These are phyloP conservation scores for Ensete glaucum DNA, from an alignment of 176 grass and related monocot species.

Conservation along the genomic window DNA sequence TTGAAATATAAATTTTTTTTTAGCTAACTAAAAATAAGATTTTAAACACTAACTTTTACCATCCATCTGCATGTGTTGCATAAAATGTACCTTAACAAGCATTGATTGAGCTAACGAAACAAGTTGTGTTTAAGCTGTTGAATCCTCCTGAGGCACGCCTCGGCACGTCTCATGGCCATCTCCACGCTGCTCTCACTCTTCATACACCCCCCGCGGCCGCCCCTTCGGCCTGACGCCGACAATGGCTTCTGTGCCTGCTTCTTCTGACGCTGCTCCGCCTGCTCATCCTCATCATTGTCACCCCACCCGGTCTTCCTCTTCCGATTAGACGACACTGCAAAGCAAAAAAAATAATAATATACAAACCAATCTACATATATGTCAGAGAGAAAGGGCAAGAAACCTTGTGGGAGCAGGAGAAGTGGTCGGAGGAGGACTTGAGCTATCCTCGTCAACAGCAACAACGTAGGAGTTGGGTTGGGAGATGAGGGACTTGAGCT, in stretches of 20 bases:
- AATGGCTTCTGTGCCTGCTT: too few species aligned
- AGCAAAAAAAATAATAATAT: background rate
- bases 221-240: background rate
- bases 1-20: too few species aligned
- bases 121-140: conserved; percentile 47
- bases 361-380: background rate
- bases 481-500: conserved; percentile 58
- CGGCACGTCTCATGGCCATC: conserved; percentile 48
- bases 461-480: conserved; percentile 24
- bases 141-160: conserved; percentile 62
- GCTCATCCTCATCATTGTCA: conserved; percentile 5
- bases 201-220: background rate
- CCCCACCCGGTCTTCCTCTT: conserved; percentile 47
- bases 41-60: too few species aligned
- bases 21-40: too few species aligned
- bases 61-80: too few species aligned
- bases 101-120: background rate
- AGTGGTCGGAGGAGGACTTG: background rate
- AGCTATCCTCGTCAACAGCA: too few species aligned
- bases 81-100: too few species aligned
- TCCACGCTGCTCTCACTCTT: conserved; percentile 16
- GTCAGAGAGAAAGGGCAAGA: background rate
- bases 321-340: conserved; percentile 49
- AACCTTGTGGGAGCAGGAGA: conserved; percentile 11
- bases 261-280: background rate